These are phyloP conservation scores for Metarhizium humberi DNA, from an alignment of 2,329 filamentous ascomycete genomes.

Conservation along the genomic window DNA sequence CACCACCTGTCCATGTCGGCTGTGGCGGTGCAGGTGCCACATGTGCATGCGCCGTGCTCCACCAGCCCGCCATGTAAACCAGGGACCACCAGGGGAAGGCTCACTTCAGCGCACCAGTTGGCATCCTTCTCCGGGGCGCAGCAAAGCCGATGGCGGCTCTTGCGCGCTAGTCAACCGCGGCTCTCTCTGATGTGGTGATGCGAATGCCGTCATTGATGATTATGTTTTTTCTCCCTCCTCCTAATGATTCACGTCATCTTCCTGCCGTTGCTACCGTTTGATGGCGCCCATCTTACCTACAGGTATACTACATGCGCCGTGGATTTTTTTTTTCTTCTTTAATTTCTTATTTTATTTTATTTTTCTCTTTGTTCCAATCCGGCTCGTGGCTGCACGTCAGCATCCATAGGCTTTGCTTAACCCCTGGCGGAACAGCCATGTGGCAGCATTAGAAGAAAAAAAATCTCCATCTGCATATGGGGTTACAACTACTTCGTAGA, in stretches of 20 bases:
- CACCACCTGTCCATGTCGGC: neutral
- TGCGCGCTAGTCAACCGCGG: no score
- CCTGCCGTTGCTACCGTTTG: neutral
- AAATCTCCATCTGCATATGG: no score
- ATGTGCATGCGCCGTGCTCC: neutral
- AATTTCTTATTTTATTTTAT: neutral
- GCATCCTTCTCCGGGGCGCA: neutral
- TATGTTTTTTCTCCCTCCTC: neutral
- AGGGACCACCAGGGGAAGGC: no score
- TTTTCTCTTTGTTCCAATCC: neutral
- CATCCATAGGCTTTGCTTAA: neutral
- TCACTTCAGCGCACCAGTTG: neutral
- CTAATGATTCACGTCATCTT: neutral
- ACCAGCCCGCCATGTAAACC: no score
- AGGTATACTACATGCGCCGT: neutral
- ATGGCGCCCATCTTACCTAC: neutral
- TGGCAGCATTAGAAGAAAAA: neutral
- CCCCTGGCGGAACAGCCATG: neutral
- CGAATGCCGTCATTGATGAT: no score
- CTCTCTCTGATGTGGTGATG: neutral
- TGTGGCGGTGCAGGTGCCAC: conserved; percentile 1
- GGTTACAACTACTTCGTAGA: no score
- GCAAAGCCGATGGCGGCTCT: neutral
- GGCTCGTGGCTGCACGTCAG: neutral
- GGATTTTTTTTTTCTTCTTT: neutral